phyloP scores from a whole-genome alignment of 352 stramenopile species.

The Pseudoperonospora humuli region DNA sequence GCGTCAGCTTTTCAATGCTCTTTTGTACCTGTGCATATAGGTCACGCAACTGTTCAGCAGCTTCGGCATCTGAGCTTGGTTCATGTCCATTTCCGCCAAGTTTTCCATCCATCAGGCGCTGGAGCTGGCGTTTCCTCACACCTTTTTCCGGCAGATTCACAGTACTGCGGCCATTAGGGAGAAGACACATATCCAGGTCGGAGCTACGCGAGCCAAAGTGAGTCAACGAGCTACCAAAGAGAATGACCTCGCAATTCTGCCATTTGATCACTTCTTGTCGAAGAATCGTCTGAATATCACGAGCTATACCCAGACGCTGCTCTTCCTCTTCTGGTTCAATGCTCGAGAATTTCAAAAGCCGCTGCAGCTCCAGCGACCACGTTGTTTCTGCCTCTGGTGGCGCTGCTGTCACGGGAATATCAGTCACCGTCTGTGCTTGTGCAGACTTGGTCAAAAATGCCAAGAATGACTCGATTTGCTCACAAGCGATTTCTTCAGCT shows the following conservation, averaged over 20 bases:
- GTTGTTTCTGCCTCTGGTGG: slow-evolving; percentile 5
- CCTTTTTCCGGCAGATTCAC: slow-evolving; percentile 15
- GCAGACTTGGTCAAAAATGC: slow-evolving; percentile 37
- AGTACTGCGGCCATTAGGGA: slow-evolving; percentile 18
- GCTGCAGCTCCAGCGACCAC: slow-evolving; percentile 29
- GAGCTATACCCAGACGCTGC: slow-evolving; percentile 27
- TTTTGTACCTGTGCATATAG: slow-evolving; percentile 37
- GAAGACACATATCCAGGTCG: slow-evolving; percentile 72
- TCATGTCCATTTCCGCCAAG: slow-evolving; percentile 4
- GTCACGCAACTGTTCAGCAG: slow-evolving; percentile 29
- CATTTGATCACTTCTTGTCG: slow-evolving; percentile 39
- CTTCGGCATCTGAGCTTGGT: slow-evolving; percentile 6
- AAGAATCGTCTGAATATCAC: slow-evolving; percentile 38
- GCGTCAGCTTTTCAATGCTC: slow-evolving; percentile 39
- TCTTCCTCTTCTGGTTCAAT: slow-evolving; percentile 44
- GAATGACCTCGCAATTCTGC: slow-evolving; percentile 37
- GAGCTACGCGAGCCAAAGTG: slow-evolving; percentile 62
- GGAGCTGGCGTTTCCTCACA: slow-evolving; percentile 36
- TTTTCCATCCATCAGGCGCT: slow-evolving; percentile 32
- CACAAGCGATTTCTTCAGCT: slow-evolving; percentile 22
- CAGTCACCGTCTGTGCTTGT: slow-evolving; percentile 1
- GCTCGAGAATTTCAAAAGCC: slow-evolving; percentile 33
- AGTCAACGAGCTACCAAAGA: slow-evolving; percentile 76
- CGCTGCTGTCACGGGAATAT: background rate
- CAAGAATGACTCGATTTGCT: slow-evolving; percentile 45